Evolutionary conservation across 352 stramenopile genomes (phyloP).

Genomic region (Vaucheria bursata): DNA sequence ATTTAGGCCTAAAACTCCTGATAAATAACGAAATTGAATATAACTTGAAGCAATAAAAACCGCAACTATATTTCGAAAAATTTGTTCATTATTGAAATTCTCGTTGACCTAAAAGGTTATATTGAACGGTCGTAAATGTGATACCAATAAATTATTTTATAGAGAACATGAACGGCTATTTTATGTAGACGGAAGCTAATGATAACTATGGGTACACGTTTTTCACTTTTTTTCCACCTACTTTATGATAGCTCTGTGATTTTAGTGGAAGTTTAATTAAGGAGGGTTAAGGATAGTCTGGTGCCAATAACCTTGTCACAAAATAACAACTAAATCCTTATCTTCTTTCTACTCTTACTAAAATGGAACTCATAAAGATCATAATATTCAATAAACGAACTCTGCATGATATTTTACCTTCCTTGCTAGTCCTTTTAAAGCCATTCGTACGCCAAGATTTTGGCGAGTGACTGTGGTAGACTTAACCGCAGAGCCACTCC

Average conservation of each 20-base stretch:
- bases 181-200: too few relatives aligned
- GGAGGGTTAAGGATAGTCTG: background rate
- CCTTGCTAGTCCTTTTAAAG: constrained; percentile 10
- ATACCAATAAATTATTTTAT: too few relatives aligned
- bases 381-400: background rate
- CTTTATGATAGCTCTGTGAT: too few relatives aligned
- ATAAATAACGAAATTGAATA: background rate
- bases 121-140: too few relatives aligned
- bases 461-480: too few relatives aligned
- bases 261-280: background rate
- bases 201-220: too few relatives aligned
- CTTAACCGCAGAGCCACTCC: too few relatives aligned
- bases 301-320: background rate
- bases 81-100: too few relatives aligned
- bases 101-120: too few relatives aligned
- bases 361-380: background rate
- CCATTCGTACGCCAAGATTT: too few relatives aligned
- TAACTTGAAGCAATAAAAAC: background rate
- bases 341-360: background rate
- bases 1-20: background rate
- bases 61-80: background rate
- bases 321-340: background rate
- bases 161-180: too few relatives aligned
- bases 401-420: background rate
- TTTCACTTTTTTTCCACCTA: too few relatives aligned